Conservation (phyloP, 306 rosid genomes). For the Geum urbanum region DNA sequence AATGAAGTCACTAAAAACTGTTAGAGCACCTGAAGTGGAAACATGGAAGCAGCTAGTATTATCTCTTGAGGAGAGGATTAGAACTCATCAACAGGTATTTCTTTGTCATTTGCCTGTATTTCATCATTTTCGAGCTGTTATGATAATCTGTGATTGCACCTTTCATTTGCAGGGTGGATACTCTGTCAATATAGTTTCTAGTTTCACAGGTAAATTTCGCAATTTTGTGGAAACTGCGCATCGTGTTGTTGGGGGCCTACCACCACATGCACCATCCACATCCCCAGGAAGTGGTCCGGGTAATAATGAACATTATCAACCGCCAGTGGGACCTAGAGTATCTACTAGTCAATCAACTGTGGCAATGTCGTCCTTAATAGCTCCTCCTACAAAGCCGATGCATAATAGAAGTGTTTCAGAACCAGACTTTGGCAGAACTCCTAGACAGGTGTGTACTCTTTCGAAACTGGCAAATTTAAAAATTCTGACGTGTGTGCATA, state of each 20-base stretch:
- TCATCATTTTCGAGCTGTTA: slow-evolving; percentile 15
- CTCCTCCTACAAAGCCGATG: slow-evolving; percentile 56
- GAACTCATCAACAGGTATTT: slow-evolving; percentile 77
- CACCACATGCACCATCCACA: slow-evolving; percentile 72
- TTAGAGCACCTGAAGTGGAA: slow-evolving; percentile 85
- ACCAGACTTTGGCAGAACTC: slow-evolving; percentile 81
- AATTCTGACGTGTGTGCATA: neutral
- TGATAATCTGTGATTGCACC: slow-evolving; percentile 18
- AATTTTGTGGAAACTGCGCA: slow-evolving; percentile 84
- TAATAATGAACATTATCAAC: slow-evolving; percentile 51
- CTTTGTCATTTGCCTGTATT: slow-evolving; percentile 15
- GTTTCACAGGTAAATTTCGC: slow-evolving; percentile 71
- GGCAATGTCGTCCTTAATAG: slow-evolving; percentile 73
- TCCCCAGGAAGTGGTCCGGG: slow-evolving; percentile 49
- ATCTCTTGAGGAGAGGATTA: slow-evolving; percentile 91
- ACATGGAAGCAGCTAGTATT: slow-evolving; percentile 67
- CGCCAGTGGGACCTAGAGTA: slow-evolving; percentile 48
- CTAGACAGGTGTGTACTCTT: slow-evolving; percentile 60
- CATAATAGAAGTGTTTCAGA: slow-evolving; percentile 89
- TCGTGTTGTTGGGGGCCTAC: slow-evolving; percentile 88
- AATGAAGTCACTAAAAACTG: slow-evolving; percentile 71
- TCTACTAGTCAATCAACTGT: slow-evolving; percentile 75
- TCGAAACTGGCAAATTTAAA: neutral
- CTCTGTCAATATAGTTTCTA: slow-evolving; percentile 68
- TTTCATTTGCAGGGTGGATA: slow-evolving; percentile 71